A percentile compares a stretch with the other conserved stretches of the same genome.
Evolutionary conservation across 164 flowering plant species (phyloP).

Genomic region (Umbellularia californica): DNA sequence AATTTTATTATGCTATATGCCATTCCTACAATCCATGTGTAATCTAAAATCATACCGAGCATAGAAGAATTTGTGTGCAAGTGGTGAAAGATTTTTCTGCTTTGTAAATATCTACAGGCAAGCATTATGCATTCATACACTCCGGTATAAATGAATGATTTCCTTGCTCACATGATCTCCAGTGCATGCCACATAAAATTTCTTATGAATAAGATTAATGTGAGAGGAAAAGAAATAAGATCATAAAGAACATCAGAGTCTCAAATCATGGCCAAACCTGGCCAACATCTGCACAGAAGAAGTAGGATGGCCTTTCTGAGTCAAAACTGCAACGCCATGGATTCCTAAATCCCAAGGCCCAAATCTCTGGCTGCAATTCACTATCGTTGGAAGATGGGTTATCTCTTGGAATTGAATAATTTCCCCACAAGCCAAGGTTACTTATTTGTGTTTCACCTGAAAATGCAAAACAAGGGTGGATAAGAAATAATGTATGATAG

Average conservation of each 20-base stretch:
- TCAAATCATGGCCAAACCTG: conserved; percentile 41
- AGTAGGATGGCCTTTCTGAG: conserved; percentile 77
- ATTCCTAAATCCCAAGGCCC: conserved; percentile 87
- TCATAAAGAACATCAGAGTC: not conserved
- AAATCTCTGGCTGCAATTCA: conserved; percentile 69
- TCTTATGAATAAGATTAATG: no score
- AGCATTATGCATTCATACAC: no score
- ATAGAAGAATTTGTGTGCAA: no score
- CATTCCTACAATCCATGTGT: no score
- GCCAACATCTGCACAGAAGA: conserved; percentile 82
- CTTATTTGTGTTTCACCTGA: conserved; percentile 59
- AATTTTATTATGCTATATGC: no score
- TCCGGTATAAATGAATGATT: no score
- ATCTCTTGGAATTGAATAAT: conserved; percentile 83
- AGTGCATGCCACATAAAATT: no score
- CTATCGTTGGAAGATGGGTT: conserved; percentile 66
- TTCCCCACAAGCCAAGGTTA: conserved; percentile 75
- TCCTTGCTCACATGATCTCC: no score
- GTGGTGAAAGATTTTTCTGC: no score
- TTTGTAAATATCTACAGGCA: no score
- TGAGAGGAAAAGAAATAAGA: no score
- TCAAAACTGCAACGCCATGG: conserved; percentile 99
- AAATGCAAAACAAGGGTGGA: conserved; percentile 6
- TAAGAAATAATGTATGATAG: conserved; percentile 3
- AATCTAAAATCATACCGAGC: no score